Base-by-base conservation (phyloP, 2,329 filamentous ascomycete genomes). In the Dothidotthia symphoricarpi region DNA sequence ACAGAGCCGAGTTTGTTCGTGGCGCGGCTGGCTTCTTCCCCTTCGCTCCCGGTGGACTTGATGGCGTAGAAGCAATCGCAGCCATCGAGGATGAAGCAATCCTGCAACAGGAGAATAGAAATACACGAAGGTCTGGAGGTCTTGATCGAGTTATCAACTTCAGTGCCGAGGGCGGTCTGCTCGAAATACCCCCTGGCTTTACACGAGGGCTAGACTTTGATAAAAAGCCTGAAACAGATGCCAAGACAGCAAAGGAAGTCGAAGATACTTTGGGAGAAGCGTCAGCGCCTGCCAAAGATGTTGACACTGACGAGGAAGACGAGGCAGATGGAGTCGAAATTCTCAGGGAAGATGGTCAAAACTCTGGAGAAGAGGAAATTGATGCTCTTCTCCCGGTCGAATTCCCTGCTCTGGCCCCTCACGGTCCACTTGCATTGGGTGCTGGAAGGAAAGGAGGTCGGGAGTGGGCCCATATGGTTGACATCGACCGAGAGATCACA, bases 401-500 rank as follows among this genome's bases (percentile, higher is more conserved):
- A 60, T 98, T 96, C 56, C 90, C 93, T 1, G 86, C 94, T 10
- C 67, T 98, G 6, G 87, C 94, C 51, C 88, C 93, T 8, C 86
- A 85, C 59, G 83, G 83, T n/a, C 77, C 81, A 15, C 78, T 96
- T 19, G 78, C 85, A 14, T 74, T 84, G 34, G 83, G 86, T 7
- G 80, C 82, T 43, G 75, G 82, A 44, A 86, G 83, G 59, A 86
- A 85, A 57, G 81, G 81, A 26, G 86, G 86, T 6, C 84, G 80
- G 55, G 88, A 97, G 70, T 98, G 93, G 91, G 93, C 93, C 34
- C 93, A 98, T 69, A 95, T 98, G 82, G 91, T 98, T 2, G 91
- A 98, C 64, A 85, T 97, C 53, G 90, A 91, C 57, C 81, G 88
- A 43, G 87, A 91, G 35, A 94, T 97, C 57, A 76, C 86, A n/a